Evolutionary conservation across 768 basidiomycete genomes (phyloP), one percentile per base, ranked within the genome.

Genomic region (Termitomyces sp.): DNA sequence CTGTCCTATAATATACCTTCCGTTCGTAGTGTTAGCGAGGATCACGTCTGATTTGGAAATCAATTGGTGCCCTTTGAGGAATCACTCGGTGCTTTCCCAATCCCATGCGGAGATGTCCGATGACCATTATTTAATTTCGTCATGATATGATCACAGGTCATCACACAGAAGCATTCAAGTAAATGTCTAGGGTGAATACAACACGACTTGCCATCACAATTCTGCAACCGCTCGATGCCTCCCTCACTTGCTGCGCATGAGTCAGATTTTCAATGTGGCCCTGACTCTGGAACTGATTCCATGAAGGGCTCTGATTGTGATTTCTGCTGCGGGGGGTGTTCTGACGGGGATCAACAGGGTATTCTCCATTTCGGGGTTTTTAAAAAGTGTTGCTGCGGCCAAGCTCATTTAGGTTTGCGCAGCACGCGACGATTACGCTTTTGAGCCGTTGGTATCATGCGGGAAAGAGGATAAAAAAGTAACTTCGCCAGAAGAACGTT

Each of bases 391-490:
- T 14, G 19, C 54, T 54, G 44, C 34, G 44, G 54, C 45, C 40
- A 53, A 52, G 44, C 17, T 29, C 21, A 29, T 21, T 29, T 12
- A 4, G 27, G 6, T 27, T 12, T 44, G 31, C 27, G 16, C 45
- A 55, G 45, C 27, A 51, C 16, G 14, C 16, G 5, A 2, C 35
- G 10, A 43, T 35, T 2, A 16, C 31, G 16, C 16, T 42, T 1
- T 14, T 12, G 17, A 21, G 12, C 10, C 29, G 19, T 10, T 7
- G 6, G 7, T 17, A 32, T 8, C 52, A 50, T 14, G 10, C 25
- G 17, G 17, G 23, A 17, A 19, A 29, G 27, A 40, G 46, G 44
- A 58, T 53, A 58, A 53, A 58, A 53, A 58, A 52, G 21, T 10
- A 42, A 31, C 32, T 29, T 42, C 1, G 31, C 9, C 38, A 19